These are phyloP conservation scores for Arthrobotrys iridis DNA, from an alignment of 2,329 filamentous ascomycete genomes.

Conservation along the genomic window DNA sequence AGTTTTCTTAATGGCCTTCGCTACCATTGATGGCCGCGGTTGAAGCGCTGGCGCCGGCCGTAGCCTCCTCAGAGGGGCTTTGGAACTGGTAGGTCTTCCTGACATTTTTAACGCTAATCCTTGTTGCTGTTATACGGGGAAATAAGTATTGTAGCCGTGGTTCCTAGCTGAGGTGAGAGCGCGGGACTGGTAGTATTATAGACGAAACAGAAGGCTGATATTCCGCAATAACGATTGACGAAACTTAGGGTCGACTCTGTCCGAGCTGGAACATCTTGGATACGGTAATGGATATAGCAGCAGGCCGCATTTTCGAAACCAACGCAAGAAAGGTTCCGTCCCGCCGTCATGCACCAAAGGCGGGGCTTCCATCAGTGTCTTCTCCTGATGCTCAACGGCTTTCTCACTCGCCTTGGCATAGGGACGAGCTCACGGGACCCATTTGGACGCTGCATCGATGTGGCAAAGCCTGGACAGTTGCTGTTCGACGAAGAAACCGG, in stretches of 20 bases:
- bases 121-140: not conserved
- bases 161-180: not conserved
- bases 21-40: conserved; percentile 35
- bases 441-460: not conserved
- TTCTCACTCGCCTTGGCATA: conserved; percentile 27
- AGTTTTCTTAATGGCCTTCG: conserved; percentile 18
- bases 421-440: conserved; percentile 14
- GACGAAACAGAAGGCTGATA: no score
- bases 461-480: conserved; percentile 8
- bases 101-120: conserved; percentile 29
- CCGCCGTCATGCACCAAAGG: not conserved
- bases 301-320: conserved; percentile 21
- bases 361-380: not conserved
- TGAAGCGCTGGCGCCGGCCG: conserved; percentile 32
- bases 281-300: not conserved
- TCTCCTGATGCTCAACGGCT: conserved; percentile 1
- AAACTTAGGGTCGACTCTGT: no score
- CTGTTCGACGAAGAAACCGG: not conserved
- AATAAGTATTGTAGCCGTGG: no score
- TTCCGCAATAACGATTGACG: no score
- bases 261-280: conserved; percentile 8
- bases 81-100: conserved; percentile 26
- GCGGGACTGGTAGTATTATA: not conserved
- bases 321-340: not conserved
- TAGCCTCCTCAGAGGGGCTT: conserved; percentile 27